Evolutionary conservation across 768 basidiomycete species (phyloP), one percentile per base, ranked within the genome.

Genomic region (Hortiboletus flavorubellus): DNA sequence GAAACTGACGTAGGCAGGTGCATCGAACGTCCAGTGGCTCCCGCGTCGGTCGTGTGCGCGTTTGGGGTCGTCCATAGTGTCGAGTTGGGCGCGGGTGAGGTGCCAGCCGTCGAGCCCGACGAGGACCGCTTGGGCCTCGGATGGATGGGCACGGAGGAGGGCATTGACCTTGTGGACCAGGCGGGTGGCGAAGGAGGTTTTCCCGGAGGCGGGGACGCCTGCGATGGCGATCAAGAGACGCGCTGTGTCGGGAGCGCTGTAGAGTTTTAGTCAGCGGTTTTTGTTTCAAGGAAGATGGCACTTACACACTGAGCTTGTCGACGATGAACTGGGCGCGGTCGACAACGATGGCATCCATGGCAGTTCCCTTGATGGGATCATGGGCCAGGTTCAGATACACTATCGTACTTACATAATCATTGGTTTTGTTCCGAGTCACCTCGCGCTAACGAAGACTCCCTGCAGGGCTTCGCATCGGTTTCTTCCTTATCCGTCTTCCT

Each of bases 21-120:
- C 84, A 61, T 97, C 87, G 64, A 98, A 98, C 2, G 94, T 97
- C 89, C 93, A 96, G 61, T 93, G 89, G 14, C 80, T 85, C 3
- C 95, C 95, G 21, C 94, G 82, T 44, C 91, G 72, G 54, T 86
- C 86, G 60, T 88, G 84, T 0, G 94, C 93, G 39, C 85, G 79
- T 49, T 80, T 76, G 0, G 93, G 87, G 68, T 97, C 85, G 14
- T 84, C 82, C 66, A 94, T 80, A 21, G 73, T 65, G 63, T 91
- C 91, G 29, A 98, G 81, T 59, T 90, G 84, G 5, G 83, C 80
- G 23, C 92, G 83, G 16, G 89, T 81, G 55, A 89, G 78, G 68
- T 98, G 95, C 93, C 93, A 98, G 11, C 96, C 95, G 66, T 98
- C 95, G 38, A 93, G 76, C 8, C 89, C 83, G 10, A 97, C 81